A percentile compares a stretch with the other conserved stretches of the same genome.
These are phyloP conservation scores for Suhomyces sp. DNA, from an alignment of 805 yeast species.

Conservation along the genomic window DNA sequence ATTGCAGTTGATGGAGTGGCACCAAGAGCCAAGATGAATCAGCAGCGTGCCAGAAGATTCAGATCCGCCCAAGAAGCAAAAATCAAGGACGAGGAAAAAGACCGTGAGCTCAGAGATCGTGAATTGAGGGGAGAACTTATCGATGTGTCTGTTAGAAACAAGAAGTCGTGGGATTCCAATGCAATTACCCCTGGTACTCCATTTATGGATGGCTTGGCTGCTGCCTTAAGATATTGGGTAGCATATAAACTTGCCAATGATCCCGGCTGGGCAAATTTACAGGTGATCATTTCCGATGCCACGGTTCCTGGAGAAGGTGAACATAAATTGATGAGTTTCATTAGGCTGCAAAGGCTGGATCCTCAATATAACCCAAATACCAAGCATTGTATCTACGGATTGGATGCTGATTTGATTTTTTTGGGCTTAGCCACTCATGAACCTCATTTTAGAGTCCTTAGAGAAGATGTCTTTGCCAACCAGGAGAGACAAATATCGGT, in stretches of 20 bases:
- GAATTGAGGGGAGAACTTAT: conserved; percentile 69
- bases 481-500: conserved; percentile 49
- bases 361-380: conserved; percentile 90
- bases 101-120: conserved; percentile 55
- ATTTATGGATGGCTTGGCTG: conserved; percentile 88
- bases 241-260: conserved; percentile 84
- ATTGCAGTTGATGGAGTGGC: conserved; percentile 99
- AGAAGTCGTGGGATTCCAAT: conserved; percentile 90
- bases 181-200: conserved; percentile 99
- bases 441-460: conserved; percentile 88
- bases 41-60: conserved; percentile 91
- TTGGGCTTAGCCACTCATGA: conserved; percentile 96
- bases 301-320: conserved; percentile 99
- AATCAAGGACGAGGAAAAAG: conserved; percentile 70
- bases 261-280: conserved; percentile 90
- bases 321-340: conserved; percentile 95
- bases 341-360: conserved; percentile 84
- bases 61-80: conserved; percentile 89
- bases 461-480: conserved; percentile 96
- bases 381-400: conserved; percentile 92
- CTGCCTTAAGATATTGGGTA: conserved; percentile 84
- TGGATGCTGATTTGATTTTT: conserved; percentile 97
- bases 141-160: conserved; percentile 70
- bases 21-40: conserved; percentile 97
- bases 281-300: conserved; percentile 91